Conservation (phyloP, 129 eudicot species). For the Lactuca saligna region DNA sequence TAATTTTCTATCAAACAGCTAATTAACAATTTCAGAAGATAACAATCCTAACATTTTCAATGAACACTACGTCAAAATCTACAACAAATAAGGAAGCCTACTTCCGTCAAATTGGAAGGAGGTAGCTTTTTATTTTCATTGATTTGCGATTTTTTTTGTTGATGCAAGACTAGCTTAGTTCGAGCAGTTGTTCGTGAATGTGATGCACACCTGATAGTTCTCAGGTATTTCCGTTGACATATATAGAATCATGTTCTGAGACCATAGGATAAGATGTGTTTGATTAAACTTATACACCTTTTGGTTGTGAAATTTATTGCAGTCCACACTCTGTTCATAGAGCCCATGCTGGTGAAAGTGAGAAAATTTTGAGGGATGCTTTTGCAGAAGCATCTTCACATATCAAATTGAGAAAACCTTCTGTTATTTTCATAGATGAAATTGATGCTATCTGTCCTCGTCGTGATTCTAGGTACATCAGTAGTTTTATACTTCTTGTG, state of each 20-base stretch:
- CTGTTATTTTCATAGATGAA: slow-evolving; percentile 92
- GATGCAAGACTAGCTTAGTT: slow-evolving; percentile 83
- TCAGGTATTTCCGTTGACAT: slow-evolving; percentile 54
- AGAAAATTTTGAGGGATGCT: slow-evolving; percentile 79
- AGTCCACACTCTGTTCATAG: slow-evolving; percentile 94
- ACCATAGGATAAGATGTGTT: neutral
- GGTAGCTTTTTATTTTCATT: slow-evolving; percentile 12
- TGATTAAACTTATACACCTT: slow-evolving; percentile 6
- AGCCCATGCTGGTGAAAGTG: slow-evolving; percentile 92
- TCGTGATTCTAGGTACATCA: slow-evolving; percentile 74
- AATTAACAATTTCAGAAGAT: neutral
- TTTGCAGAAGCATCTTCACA: slow-evolving; percentile 73
- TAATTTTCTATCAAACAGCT: neutral
- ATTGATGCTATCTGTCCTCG: slow-evolving; percentile 94
- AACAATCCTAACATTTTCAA: neutral
- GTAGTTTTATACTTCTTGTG: neutral
- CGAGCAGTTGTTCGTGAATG: slow-evolving; percentile 91
- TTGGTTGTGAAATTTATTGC: slow-evolving; percentile 37
- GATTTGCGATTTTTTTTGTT: slow-evolving; percentile 22
- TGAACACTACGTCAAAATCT: neutral
- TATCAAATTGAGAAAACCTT: slow-evolving; percentile 70
- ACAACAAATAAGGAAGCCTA: neutral
- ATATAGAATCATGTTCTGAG: neutral
- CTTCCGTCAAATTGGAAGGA: neutral
- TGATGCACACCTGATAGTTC: slow-evolving; percentile 64